These are phyloP conservation scores for Calonectria honghensis DNA, from an alignment of 2,329 filamentous ascomycete genomes.

Conservation along the genomic window DNA sequence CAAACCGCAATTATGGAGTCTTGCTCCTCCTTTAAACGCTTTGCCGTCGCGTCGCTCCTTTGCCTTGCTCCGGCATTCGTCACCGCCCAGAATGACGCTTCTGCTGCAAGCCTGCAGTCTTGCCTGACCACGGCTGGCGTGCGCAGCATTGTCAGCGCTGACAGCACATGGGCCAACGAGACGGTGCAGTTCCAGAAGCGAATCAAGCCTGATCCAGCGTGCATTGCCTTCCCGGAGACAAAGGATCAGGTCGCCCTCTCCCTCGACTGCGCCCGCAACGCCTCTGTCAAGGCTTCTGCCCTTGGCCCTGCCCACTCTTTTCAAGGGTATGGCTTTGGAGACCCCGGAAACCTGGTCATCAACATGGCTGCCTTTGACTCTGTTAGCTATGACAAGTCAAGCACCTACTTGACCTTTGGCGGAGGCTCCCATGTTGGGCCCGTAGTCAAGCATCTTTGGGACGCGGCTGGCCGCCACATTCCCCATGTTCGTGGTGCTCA, in stretches of 20 bases:
- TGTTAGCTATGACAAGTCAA: constrained; percentile 48
- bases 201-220: constrained; percentile 47
- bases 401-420: constrained; percentile 47
- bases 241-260: constrained; percentile 49
- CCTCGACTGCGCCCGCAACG: constrained; percentile 50
- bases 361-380: constrained; percentile 52
- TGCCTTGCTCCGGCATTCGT: constrained; percentile 26
- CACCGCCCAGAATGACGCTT: constrained; percentile 4
- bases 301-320: constrained; percentile 52
- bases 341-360: constrained; percentile 50
- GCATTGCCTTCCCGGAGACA: constrained; percentile 48
- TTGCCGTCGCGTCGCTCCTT: constrained; percentile 41
- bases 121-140: constrained; percentile 47
- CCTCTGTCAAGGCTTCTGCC: constrained; percentile 48
- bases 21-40: constrained; percentile 30
- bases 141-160: constrained; percentile 46
- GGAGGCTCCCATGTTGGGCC: constrained; percentile 52
- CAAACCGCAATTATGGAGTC: constrained; percentile 21
- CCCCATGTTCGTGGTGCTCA: constrained; percentile 52
- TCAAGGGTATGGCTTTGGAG: constrained; percentile 47
- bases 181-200: constrained; percentile 50
- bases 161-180: constrained; percentile 46
- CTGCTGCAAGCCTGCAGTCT: constrained; percentile 31
- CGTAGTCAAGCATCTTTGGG: constrained; percentile 51
- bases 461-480: constrained; percentile 50